Conservation (phyloP, 495 filamentous ascomycete genomes). For the Thermothielavioides terrestris region DNA sequence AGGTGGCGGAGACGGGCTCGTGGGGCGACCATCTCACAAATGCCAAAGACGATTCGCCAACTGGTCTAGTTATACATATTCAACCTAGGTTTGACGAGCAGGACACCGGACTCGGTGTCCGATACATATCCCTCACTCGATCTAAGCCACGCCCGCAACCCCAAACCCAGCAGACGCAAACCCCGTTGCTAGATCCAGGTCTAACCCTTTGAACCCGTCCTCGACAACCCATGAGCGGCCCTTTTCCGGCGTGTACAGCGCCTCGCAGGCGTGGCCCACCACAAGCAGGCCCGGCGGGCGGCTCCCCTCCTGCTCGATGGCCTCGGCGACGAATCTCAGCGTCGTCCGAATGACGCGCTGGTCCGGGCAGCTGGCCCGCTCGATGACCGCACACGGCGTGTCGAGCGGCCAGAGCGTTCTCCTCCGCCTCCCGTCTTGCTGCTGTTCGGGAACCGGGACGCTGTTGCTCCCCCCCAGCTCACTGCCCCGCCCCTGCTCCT, state of each 20-base stretch:
- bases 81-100: no score
- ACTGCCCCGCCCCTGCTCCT: constrained; percentile 13
- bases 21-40: no score
- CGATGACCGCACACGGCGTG: constrained; percentile 85
- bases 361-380: constrained; percentile 89
- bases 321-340: constrained; percentile 64
- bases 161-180: constrained; percentile 5
- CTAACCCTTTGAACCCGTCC: constrained; percentile 68
- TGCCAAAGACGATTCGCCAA: no score
- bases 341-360: constrained; percentile 88
- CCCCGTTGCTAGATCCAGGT: constrained; percentile 23
- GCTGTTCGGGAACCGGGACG: no score
- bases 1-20: no score
- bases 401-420: constrained; percentile 39
- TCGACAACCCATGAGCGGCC: constrained; percentile 74
- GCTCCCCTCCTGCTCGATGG: constrained; percentile 83
- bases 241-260: constrained; percentile 48
- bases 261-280: constrained; percentile 77
- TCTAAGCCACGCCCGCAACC: constrained; percentile 9
- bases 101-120: no score
- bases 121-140: neutral
- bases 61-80: no score
- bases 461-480: no score
- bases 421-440: neutral
- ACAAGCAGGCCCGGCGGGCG: constrained; percentile 86